Evolutionary conservation across 2,329 filamentous ascomycete genomes (phyloP).

Genomic region (Diplodia seriata): DNA sequence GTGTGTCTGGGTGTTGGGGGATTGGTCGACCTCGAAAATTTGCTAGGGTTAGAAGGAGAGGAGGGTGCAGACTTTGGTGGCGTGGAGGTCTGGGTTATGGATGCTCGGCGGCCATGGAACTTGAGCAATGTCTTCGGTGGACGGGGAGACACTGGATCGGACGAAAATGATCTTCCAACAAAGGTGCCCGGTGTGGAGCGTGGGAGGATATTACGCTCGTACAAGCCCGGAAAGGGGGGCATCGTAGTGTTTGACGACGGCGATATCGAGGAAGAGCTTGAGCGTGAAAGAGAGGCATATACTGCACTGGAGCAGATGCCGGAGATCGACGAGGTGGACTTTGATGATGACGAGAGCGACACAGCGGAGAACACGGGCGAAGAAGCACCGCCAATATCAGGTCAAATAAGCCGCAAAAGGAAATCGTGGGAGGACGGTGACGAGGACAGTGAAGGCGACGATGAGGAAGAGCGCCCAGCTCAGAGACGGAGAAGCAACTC

Average conservation of each 20-base stretch:
- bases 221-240: constrained; percentile 80
- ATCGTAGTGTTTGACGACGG: constrained; percentile 96
- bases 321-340: constrained; percentile 76
- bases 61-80: constrained; percentile 72
- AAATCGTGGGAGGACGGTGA: constrained; percentile 63
- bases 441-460: constrained; percentile 66
- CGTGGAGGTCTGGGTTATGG: constrained; percentile 95
- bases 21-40: constrained; percentile 82
- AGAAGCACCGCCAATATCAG: constrained; percentile 43
- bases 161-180: constrained; percentile 44
- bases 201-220: constrained; percentile 74
- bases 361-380: constrained; percentile 48
- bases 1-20: constrained; percentile 93
- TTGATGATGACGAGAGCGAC: constrained; percentile 66
- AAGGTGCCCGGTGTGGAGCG: constrained; percentile 67
- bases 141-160: not conserved
- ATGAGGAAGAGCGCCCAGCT: constrained; percentile 76
- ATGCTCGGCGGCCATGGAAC: constrained; percentile 93
- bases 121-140: constrained; percentile 90
- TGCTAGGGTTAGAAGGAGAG: constrained; percentile 79
- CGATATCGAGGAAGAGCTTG: constrained; percentile 85
- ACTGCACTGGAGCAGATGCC: constrained; percentile 89
- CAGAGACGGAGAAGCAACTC: constrained; percentile 89
- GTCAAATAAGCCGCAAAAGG: constrained; percentile 48
- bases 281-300: constrained; percentile 79